These are phyloP conservation scores for Suillus cothurnatus DNA, from an alignment of 768 basidiomycete genomes.

Conservation along the genomic window DNA sequence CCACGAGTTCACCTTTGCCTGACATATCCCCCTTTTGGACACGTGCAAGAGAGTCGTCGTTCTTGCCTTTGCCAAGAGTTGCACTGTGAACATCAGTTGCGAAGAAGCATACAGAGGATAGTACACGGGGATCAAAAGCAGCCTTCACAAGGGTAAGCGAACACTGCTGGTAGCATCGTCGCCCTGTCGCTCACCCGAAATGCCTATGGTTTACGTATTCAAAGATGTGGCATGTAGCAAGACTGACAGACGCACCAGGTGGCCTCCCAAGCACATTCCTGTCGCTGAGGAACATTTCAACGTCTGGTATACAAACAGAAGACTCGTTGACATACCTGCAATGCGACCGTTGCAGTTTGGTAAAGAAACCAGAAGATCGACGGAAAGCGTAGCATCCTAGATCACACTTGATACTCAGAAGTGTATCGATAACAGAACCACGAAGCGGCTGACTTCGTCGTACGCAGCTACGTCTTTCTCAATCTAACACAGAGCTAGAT, in stretches of 20 bases:
- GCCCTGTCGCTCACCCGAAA: conserved; percentile 44
- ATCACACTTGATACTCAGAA: background rate
- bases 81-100: conserved; percentile 92
- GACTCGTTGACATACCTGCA: conserved; percentile 54
- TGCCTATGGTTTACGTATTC: conserved; percentile 36
- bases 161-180: background rate
- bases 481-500: conserved; percentile 50
- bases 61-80: conserved; percentile 81
- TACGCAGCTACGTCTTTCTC: conserved; percentile 88
- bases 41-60: conserved; percentile 77
- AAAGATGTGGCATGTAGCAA: background rate
- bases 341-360: conserved; percentile 91
- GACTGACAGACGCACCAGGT: conserved; percentile 55
- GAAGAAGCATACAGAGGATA: conserved; percentile 91
- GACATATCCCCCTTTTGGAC: conserved; percentile 76
- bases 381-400: conserved; percentile 76
- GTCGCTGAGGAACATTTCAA: conserved; percentile 52
- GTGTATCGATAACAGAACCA: background rate
- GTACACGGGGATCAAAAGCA: conserved; percentile 83
- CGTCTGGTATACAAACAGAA: conserved; percentile 5
- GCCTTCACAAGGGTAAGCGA: conserved; percentile 49
- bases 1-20: conserved; percentile 83
- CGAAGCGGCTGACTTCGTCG: conserved; percentile 68
- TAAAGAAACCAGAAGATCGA: conserved; percentile 74
- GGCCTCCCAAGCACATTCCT: conserved; percentile 91